A percentile compares a stretch with the other conserved stretches of the same genome.
These are phyloP conservation scores for Scalesia atractyloides DNA, from an alignment of 129 eudicot genomes.

Conservation along the genomic window DNA sequence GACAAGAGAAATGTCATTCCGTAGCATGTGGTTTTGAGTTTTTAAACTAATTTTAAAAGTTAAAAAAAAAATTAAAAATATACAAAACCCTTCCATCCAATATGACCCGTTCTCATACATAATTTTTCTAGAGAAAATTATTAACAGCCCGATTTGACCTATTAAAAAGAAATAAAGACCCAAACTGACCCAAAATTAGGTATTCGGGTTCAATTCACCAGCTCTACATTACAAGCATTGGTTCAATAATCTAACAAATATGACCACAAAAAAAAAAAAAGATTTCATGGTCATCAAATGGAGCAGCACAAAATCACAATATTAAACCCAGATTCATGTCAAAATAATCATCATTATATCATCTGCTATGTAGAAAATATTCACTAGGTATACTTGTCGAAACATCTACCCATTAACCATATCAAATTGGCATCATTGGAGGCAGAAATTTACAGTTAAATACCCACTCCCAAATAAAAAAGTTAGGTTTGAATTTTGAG, in stretches of 20 bases:
- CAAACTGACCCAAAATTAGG: neutral
- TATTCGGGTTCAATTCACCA: neutral
- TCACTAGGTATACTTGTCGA: slow-evolving; percentile 14
- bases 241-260: too few relatives aligned
- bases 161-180: neutral
- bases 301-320: neutral
- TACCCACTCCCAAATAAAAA: neutral
- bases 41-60: too few relatives aligned
- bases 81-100: neutral
- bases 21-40: too few relatives aligned
- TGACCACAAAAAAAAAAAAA: neutral
- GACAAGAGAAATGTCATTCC: too few relatives aligned
- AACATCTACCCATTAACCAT: slow-evolving; percentile 3
- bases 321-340: neutral
- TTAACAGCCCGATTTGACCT: neutral
- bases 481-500: neutral
- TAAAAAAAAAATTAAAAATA: too few relatives aligned
- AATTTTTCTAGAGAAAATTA: neutral
- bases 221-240: too few relatives aligned
- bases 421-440: neutral
- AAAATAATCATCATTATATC: slow-evolving; percentile 5
- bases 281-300: neutral
- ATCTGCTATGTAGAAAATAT: slow-evolving; percentile 3
- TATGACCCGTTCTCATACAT: neutral
- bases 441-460: slow-evolving; percentile 12